Conservation (phyloP, 2,329 filamentous ascomycete species). For the Elsinoe batatas region DNA sequence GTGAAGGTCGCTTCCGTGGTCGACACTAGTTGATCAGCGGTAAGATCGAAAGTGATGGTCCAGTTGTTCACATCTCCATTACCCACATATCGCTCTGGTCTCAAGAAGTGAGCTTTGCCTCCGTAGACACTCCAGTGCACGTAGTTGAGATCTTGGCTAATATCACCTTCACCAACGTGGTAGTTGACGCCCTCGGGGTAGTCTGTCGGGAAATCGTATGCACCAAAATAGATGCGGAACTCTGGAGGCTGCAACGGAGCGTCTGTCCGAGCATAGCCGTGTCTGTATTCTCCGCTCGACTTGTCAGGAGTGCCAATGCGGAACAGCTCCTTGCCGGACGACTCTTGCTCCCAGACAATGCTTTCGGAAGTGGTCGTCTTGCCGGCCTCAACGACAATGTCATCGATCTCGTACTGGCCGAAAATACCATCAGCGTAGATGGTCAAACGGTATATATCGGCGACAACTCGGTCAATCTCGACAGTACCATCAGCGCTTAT, state of each 20-base stretch:
- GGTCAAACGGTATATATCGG: slow-evolving; percentile 52
- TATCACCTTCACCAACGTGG: slow-evolving; percentile 45
- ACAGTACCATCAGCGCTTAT: slow-evolving; percentile 41
- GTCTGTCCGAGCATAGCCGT: slow-evolving; percentile 43
- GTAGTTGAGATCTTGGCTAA: slow-evolving; percentile 48
- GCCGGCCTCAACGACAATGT: slow-evolving; percentile 36
- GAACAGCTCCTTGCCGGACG: slow-evolving; percentile 50
- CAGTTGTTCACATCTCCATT: slow-evolving; percentile 45
- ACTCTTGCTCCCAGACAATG: slow-evolving; percentile 45
- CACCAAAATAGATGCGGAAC: slow-evolving; percentile 52
- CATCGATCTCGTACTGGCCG: slow-evolving; percentile 48
- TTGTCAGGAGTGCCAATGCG: slow-evolving; percentile 55
- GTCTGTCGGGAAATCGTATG: slow-evolving; percentile 49
- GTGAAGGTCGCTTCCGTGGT: slow-evolving; percentile 48
- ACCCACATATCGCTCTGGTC: slow-evolving; percentile 35
- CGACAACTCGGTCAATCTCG: slow-evolving; percentile 45
- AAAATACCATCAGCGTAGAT: slow-evolving; percentile 55
- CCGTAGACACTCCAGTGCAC: slow-evolving; percentile 58
- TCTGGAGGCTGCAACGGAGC: slow-evolving; percentile 46
- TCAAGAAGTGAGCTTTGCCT: slow-evolving; percentile 41
- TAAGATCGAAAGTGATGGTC: slow-evolving; percentile 47
- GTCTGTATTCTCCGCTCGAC: slow-evolving; percentile 49
- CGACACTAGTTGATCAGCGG: slow-evolving; percentile 30
- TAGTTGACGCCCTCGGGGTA: slow-evolving; percentile 51
- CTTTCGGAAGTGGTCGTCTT: slow-evolving; percentile 29